Base-by-base conservation (phyloP, 495 filamentous ascomycete species). In the Melanomma pulvis-pyrius region DNA sequence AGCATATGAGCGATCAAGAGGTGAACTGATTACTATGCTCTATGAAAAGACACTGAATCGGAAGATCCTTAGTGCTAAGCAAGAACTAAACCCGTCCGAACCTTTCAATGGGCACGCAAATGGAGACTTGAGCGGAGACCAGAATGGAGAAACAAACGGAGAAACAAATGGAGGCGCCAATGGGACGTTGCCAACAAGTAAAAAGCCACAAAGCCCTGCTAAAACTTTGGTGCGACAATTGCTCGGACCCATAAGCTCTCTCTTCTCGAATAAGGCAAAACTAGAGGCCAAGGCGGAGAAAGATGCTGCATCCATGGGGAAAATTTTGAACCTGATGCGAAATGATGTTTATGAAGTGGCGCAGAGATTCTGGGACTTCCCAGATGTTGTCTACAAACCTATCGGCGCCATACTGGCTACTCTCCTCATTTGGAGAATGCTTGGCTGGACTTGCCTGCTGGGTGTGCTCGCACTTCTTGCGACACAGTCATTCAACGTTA, bases 1-100 rank as follows among this genome's bases (percentile, higher is more conserved):
- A 55, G 82, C 82, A 61, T 96, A 93, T 68, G 91, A 96, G 70
- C 80, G 91, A 53, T 90, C 88, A 5, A 79, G 91, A 47, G 91
- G 91, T 9, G 91, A 93, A 73, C 87, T 93, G 86, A 88, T 96
- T 53, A 93, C 90, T 59, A 92, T 92, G 85, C 80, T 94, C 26
- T 92, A 92, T 61, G 90, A 92, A 72, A 96, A 96, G 76, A 91
- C 90, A 0, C 75, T 94, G 9, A 83, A 85, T 5, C 79, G 91
- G 32, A 93, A 93, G 75, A 83, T 90, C 0, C 82, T 90, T 59
- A 85, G 85, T 9, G 73, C 81, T 29, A 77, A 77, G 47, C 49
- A 80, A 67, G 63, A 63, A 64, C 13, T 36, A 9, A 48, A 55
- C 34, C 25, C 34, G 6, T 24, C 54, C 17, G 47, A 65, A 30